Conservation (phyloP, 2,329 filamentous ascomycete species). For the Hyphodiscus sp. region DNA sequence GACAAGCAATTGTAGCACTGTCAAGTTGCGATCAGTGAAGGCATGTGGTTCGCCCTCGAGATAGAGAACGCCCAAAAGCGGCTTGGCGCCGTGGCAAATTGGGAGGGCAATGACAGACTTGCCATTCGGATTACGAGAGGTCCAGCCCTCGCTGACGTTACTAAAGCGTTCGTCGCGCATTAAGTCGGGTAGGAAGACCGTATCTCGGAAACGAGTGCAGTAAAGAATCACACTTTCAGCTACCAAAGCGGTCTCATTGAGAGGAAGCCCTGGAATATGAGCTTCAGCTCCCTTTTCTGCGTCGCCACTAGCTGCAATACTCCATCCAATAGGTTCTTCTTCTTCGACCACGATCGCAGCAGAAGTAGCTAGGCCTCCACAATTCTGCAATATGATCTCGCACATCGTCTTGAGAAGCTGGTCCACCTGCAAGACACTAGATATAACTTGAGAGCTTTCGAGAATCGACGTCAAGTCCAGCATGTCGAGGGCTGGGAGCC, state of each 20-base stretch:
- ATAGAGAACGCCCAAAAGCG: slow-evolving; percentile 67
- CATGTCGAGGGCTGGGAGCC: slow-evolving; percentile 73
- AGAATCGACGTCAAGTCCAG: slow-evolving; percentile 74
- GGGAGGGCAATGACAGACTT: slow-evolving; percentile 75
- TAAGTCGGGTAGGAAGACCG: slow-evolving; percentile 67
- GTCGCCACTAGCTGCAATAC: slow-evolving; percentile 66
- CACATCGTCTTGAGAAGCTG: slow-evolving; percentile 74
- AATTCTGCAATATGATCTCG: slow-evolving; percentile 72
- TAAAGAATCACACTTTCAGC: slow-evolving; percentile 72
- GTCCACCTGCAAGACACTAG: slow-evolving; percentile 70
- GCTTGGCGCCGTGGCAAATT: slow-evolving; percentile 65
- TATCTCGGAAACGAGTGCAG: slow-evolving; percentile 68
- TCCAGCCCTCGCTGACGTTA: slow-evolving; percentile 64
- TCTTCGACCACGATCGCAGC: slow-evolving; percentile 71
- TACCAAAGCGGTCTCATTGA: slow-evolving; percentile 61
- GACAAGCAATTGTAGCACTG: slow-evolving; percentile 62
- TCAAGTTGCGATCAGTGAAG: slow-evolving; percentile 68
- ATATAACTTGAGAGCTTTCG: slow-evolving; percentile 72
- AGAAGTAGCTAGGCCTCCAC: slow-evolving; percentile 61
- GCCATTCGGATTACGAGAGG: slow-evolving; percentile 60
- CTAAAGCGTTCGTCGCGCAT: slow-evolving; percentile 71
- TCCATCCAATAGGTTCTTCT: slow-evolving; percentile 52
- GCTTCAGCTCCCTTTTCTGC: slow-evolving; percentile 62
- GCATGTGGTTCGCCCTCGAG: slow-evolving; percentile 68
- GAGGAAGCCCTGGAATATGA: slow-evolving; percentile 57